Conservation (phyloP, 768 basidiomycete species). For the Daedaleopsis nitida region DNA sequence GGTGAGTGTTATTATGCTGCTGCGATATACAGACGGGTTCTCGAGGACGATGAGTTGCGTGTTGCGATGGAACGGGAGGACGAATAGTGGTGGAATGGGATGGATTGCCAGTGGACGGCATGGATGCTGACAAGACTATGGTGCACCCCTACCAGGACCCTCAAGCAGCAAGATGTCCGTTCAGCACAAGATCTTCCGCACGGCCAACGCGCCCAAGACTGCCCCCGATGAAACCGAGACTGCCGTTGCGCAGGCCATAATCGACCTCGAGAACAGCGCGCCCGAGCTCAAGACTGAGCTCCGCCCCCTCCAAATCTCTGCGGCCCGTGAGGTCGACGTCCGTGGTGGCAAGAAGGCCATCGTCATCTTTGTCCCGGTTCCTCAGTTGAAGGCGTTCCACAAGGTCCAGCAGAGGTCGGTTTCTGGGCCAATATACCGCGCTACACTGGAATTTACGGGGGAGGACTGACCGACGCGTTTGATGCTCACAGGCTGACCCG, state of each 20-base stretch:
- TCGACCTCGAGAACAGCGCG: constrained; percentile 98
- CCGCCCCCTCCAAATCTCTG: constrained; percentile 93
- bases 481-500: constrained; percentile 77
- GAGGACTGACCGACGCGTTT: background rate
- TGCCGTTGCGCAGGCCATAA: constrained; percentile 89
- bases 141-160: constrained; percentile 19
- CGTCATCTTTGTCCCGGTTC: constrained; percentile 96
- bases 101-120: constrained; percentile 52
- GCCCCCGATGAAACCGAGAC: constrained; percentile 91
- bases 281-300: constrained; percentile 98
- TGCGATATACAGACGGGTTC: constrained; percentile 23
- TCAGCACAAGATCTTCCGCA: constrained; percentile 89
- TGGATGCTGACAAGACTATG: constrained; percentile 48
- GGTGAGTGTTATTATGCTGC: constrained; percentile 56
- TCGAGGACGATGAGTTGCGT: constrained; percentile 11
- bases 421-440: background rate
- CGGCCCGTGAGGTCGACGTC: constrained; percentile 98
- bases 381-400: constrained; percentile 97
- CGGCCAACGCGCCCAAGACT: constrained; percentile 91
- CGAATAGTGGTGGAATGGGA: constrained; percentile 38
- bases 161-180: constrained; percentile 65
- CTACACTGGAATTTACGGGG: background rate
- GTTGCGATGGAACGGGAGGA: constrained; percentile 16
- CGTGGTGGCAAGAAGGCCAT: constrained; percentile 99
- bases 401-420: constrained; percentile 93